Base-by-base conservation (phyloP, 2,329 filamentous ascomycete species). In the Verticillium isaacii region DNA sequence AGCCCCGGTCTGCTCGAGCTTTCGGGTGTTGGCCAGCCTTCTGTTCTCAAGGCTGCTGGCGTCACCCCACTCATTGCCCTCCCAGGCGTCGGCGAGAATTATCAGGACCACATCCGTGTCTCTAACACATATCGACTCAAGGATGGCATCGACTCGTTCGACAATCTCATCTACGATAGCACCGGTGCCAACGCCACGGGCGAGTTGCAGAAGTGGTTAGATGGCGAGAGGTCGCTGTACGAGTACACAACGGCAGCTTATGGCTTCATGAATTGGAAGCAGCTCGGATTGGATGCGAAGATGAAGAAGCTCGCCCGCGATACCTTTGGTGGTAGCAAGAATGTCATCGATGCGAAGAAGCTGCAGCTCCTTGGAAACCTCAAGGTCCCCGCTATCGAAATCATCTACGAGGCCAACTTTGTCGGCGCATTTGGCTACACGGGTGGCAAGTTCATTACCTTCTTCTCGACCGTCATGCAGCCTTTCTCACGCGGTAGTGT, bases 31-130 rank as follows among this genome's bases (percentile, higher is more conserved):
- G 74, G 75, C 2, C 68, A 71, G 14, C 61, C 66, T 0, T 62
- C 68, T 0, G 63, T 82, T 2, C 66, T 82, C 37, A 60, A 68
- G 9, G 68, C 67, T n/a, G 76, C 78, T 4, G 73, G 72, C 11
- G 73, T 83, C 32, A 64, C 69, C 0, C 65, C 73, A 23, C 71
- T 78, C 45, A 71, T 81, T 11, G 71, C 77, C 39, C 74, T 79
- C 41, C 74, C 77, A 1, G 75, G 74, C 29, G 77, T 82, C 2
- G 80, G 80, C 60, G 77, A 79, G 67, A 83, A 83, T 63, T 71
- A 81, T 39, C 78, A 80, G 65, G 80, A 83, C 65, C 80, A 82
- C 65, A 64, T 71, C 58, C 72, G 73, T 39, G 62, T 71, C 5
- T 67, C 66, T 58, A 68, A 70, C 60, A 66, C 66, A 1, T 72